Base-by-base conservation (phyloP, 768 basidiomycete species). In the Kwoniella dejecticola region DNA sequence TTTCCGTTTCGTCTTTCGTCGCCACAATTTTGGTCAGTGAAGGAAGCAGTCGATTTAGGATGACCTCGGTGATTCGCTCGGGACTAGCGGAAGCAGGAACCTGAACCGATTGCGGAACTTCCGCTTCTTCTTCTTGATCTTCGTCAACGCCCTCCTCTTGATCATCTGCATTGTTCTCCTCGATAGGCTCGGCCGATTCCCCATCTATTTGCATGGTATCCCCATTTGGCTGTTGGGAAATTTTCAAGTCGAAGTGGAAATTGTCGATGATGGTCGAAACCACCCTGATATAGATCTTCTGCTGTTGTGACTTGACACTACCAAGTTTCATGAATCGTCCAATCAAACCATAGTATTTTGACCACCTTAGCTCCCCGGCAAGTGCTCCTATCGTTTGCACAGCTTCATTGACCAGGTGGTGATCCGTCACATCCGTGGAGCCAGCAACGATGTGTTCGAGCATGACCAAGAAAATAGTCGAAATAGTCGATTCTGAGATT, bases 401-500 rank as follows among this genome's bases (percentile, higher is more conserved):
- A 1, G 95, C 90, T 72, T 96, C 94, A 70, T 89, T 93, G 44
- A 92, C 86, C 27, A 98, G 83, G 68, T 91, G 88, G 72, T 96
- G 91, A 67, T 95, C 90, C 41, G 77, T 79, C 33, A 79, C 78
- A 31, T 80, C 80, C 8, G 74, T 71, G 3, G 86, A 83, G 10
- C 85, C 84, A 21, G 81, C 78, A 63, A 97, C 84, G 69, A 88
- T 94, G 71, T 90, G 91, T 36, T 85, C 85, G 45, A 96, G 83
- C 15, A 98, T 83, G 0, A 95, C 96, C 23, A 98, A 79, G 71
- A 98, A 90, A 3, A 96, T 83, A 38, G 91, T 91, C 1, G 85
- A 81, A 30, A 96, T 78, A 0, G 87, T 89, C 23, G 82, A 83
- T 71, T 87, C 89, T 36, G 86, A 82, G 33, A 98, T 70, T 29